Evolutionary conservation across 106 monocot species (phyloP).

Genomic region (Acorus gramineus): DNA sequence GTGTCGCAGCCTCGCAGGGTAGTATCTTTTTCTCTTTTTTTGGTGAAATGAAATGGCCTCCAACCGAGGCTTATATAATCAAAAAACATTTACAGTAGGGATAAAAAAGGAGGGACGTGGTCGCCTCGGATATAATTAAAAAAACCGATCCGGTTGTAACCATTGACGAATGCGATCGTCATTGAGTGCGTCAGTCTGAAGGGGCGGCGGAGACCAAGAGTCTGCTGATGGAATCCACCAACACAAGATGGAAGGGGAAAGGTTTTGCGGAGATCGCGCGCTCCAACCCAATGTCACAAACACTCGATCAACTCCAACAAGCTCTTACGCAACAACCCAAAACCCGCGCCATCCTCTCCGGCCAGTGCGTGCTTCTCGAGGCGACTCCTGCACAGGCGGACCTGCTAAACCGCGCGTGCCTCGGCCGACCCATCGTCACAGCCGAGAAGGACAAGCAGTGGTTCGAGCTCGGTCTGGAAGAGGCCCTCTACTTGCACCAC

Average conservation of each 20-base stretch:
- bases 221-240: background rate
- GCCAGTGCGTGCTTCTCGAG: conserved; percentile 22
- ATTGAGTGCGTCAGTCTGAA: no score
- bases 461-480: conserved; percentile 38
- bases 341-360: conserved; percentile 19
- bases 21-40: no score
- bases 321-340: conserved; percentile 14
- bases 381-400: conserved; percentile 14
- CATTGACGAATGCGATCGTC: no score
- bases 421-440: conserved; percentile 35
- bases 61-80: no score
- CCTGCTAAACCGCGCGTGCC: conserved; percentile 37
- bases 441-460: background rate
- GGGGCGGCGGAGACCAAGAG: no score
- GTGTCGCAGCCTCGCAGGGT: no score
- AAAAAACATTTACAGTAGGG: no score
- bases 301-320: conserved; percentile 32
- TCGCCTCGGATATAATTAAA: no score
- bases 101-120: no score
- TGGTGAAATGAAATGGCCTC: no score
- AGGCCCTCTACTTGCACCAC: conserved; percentile 56
- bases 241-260: conserved; percentile 79
- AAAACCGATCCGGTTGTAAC: conserved; percentile 14
- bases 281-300: conserved; percentile 55
- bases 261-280: conserved; percentile 31